These are phyloP conservation scores for Hypoxylon lienhwacheense DNA, from an alignment of 495 filamentous ascomycete species.

Conservation along the genomic window DNA sequence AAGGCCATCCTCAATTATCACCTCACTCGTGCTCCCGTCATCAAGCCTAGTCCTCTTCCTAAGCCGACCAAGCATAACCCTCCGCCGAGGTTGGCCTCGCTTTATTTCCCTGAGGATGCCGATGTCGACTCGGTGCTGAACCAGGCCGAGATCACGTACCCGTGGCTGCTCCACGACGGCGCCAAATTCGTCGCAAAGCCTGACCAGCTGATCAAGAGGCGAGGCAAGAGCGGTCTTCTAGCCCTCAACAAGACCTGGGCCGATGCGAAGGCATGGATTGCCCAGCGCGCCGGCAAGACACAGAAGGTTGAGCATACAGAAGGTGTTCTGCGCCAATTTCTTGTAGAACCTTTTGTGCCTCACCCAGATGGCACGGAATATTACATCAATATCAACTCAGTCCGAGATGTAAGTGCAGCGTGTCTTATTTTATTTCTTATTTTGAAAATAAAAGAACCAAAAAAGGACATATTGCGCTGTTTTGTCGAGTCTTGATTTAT, in stretches of 20 bases:
- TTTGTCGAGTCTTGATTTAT: slow-evolving; percentile 31
- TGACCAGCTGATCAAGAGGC: slow-evolving; percentile 98
- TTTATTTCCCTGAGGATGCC: slow-evolving; percentile 89
- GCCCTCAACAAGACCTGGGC: slow-evolving; percentile 97
- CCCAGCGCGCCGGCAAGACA: slow-evolving; percentile 83
- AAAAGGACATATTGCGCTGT: slow-evolving; percentile 17
- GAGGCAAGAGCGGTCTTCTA: slow-evolving; percentile 97
- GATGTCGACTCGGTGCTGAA: slow-evolving; percentile 83
- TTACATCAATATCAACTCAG: slow-evolving; percentile 97
- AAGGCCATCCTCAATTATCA: slow-evolving; percentile 99
- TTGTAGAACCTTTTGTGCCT: slow-evolving; percentile 97
- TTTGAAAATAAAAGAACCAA: too few species aligned
- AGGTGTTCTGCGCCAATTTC: slow-evolving; percentile 87
- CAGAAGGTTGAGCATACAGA: slow-evolving; percentile 90
- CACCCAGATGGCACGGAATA: slow-evolving; percentile 93
- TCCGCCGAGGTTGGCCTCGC: slow-evolving; percentile 82
- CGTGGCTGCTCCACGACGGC: slow-evolving; percentile 80
- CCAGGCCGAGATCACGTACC: slow-evolving; percentile 92
- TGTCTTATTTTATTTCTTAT: slow-evolving; percentile 26
- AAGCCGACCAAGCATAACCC: slow-evolving; percentile 85
- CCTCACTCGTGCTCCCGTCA: slow-evolving; percentile 95
- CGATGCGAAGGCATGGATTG: slow-evolving; percentile 90
- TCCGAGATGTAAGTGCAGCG: slow-evolving; percentile 72
- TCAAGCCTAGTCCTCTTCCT: slow-evolving; percentile 96
- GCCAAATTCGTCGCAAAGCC: slow-evolving; percentile 98